These are phyloP conservation scores for Juglanconis juglandina DNA, from an alignment of 2,329 filamentous ascomycete species.

Conservation along the genomic window DNA sequence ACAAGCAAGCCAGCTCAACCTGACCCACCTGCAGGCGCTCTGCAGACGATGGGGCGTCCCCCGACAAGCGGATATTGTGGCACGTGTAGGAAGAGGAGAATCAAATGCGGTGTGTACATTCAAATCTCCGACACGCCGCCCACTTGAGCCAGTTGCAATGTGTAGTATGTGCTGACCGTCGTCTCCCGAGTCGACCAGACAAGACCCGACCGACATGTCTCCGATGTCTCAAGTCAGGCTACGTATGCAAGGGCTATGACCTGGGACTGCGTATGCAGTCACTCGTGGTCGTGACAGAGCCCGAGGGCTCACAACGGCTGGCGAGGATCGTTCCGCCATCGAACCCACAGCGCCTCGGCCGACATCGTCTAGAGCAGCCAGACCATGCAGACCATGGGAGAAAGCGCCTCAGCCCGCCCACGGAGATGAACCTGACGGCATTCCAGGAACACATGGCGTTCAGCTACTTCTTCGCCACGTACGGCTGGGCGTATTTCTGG, in stretches of 20 bases:
- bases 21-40: background rate
- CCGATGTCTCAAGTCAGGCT: constrained; percentile 24
- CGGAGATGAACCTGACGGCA: constrained; percentile 21
- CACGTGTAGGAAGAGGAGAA: constrained; percentile 26
- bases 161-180: background rate
- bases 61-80: constrained; percentile 28
- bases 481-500: constrained; percentile 29
- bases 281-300: constrained; percentile 22
- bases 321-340: constrained; percentile 17
- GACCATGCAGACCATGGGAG: background rate
- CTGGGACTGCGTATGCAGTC: constrained; percentile 26
- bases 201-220: constrained; percentile 23
- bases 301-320: constrained; percentile 22
- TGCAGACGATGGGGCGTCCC: constrained; percentile 22
- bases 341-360: background rate
- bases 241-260: constrained; percentile 25
- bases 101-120: constrained; percentile 23
- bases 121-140: background rate
- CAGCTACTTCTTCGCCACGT: constrained; percentile 27
- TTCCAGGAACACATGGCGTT: constrained; percentile 27
- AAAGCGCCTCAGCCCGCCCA: constrained; percentile 1
- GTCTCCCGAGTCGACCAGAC: constrained; percentile 10
- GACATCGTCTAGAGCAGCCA: background rate
- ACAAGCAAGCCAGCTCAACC: background rate
- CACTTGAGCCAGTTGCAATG: background rate